phyloP scores from a whole-genome alignment of 345 rosid species.

The Eucalyptus albens region DNA sequence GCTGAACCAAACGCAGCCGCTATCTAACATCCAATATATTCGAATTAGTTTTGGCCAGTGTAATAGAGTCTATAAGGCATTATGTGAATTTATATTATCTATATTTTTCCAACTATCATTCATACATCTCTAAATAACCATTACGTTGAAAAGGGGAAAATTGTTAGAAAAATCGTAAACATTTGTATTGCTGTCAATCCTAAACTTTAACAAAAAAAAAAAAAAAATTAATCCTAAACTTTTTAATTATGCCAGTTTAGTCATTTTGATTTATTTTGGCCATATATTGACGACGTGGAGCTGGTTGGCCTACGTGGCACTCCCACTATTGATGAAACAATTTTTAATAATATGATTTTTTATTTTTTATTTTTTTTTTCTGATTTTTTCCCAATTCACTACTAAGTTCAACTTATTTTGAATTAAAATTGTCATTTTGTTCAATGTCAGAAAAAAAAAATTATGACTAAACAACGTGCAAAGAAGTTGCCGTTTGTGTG shows the following conservation, averaged over 20 bases:
- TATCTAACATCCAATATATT: neutral
- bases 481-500: neutral
- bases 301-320: neutral
- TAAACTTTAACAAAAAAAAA: no score
- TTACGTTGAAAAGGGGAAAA: neutral
- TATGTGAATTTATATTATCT: neutral
- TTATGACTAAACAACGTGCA: neutral
- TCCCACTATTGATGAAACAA: no score
- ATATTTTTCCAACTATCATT: neutral
- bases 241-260: neutral
- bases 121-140: neutral
- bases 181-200: no score
- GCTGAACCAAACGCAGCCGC: no score
- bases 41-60: neutral
- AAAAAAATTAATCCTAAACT: no score
- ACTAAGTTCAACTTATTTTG: neutral
- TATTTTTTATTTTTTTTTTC: no score
- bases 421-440: neutral
- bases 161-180: neutral
- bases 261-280: neutral
- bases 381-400: neutral
- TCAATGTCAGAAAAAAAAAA: neutral
- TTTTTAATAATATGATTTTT: no score
- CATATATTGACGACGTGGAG: rapidly evolving
- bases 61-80: neutral